Evolutionary conservation across 306 rosid genomes (phyloP).

Genomic region (Quillaja saponaria): DNA sequence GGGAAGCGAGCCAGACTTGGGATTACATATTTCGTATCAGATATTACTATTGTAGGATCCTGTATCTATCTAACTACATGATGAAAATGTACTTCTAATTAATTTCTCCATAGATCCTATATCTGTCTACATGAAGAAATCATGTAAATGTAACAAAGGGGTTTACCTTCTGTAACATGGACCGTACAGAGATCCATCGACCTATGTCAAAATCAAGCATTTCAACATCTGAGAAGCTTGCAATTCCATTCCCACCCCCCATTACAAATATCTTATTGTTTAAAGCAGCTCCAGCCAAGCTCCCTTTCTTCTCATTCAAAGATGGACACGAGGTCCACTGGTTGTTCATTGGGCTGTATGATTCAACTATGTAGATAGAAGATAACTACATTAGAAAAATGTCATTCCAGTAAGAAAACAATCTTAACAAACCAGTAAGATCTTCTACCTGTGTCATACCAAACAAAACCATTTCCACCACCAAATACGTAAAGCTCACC

Average conservation of each 20-base stretch:
- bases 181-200: conserved; percentile 56
- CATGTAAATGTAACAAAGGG: no score
- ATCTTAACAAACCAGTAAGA: conserved; percentile 21
- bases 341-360: conserved; percentile 49
- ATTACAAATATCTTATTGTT: conserved; percentile 47
- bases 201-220: conserved; percentile 70
- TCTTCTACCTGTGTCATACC: conserved; percentile 54
- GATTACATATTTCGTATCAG: conserved; percentile 17
- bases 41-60: no score
- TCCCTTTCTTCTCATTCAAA: conserved; percentile 63
- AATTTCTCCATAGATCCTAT: no score
- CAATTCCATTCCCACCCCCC: conserved; percentile 51
- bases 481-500: conserved; percentile 55
- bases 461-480: conserved; percentile 44
- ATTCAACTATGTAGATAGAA: conserved; percentile 61
- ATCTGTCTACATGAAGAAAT: no score
- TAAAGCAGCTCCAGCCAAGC: conserved; percentile 54
- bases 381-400: conserved; percentile 21
- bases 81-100: no score
- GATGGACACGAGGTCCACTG: conserved; percentile 72
- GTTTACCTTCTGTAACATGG: conserved; percentile 64
- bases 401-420: conserved; percentile 11
- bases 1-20: neutral
- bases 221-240: conserved; percentile 48
- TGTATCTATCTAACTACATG: no score